Evolutionary conservation across 257 asterid genomes (phyloP).

Genomic region (Ocimum tenuiflorum): DNA sequence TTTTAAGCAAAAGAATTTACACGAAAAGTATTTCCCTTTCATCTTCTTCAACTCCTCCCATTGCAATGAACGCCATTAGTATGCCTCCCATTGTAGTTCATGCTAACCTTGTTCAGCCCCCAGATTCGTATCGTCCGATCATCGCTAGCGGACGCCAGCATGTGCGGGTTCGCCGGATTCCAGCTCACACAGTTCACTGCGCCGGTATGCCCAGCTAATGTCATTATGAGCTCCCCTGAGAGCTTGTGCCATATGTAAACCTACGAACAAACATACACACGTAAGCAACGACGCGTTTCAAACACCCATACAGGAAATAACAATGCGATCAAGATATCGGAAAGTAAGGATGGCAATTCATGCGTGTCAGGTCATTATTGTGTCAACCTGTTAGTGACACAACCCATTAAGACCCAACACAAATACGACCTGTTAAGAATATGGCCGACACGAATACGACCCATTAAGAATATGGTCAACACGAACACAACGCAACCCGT

Average conservation of each 20-base stretch:
- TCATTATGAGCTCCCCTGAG: slow-evolving; percentile 60
- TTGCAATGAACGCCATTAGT: slow-evolving; percentile 68
- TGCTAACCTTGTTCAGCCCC: slow-evolving; percentile 60
- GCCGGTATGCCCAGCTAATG: slow-evolving; percentile 67
- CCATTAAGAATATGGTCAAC: too few species aligned
- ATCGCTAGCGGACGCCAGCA: slow-evolving; percentile 90
- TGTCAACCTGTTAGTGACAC: too few species aligned
- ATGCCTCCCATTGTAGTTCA: slow-evolving; percentile 33
- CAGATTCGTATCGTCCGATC: slow-evolving; percentile 83
- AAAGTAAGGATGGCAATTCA: too few species aligned
- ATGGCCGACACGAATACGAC: too few species aligned
- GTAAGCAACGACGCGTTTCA: background rate
- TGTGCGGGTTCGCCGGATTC: slow-evolving; percentile 76
- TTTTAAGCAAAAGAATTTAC: slow-evolving; percentile 47
- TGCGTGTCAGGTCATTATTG: too few species aligned
- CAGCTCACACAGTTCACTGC: slow-evolving; percentile 84
- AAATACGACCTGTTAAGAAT: too few species aligned
- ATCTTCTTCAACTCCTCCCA: slow-evolving; percentile 52
- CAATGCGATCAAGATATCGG: background rate
- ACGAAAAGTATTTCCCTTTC: slow-evolving; percentile 24
- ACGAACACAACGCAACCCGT: too few species aligned
- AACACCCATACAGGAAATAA: background rate
- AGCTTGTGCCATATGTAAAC: slow-evolving; percentile 75
- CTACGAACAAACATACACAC: slow-evolving; percentile 26
- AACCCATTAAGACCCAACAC: too few species aligned